These are phyloP conservation scores for Meredithiella fracta DNA, from an alignment of 2,329 filamentous ascomycete species.

Conservation along the genomic window DNA sequence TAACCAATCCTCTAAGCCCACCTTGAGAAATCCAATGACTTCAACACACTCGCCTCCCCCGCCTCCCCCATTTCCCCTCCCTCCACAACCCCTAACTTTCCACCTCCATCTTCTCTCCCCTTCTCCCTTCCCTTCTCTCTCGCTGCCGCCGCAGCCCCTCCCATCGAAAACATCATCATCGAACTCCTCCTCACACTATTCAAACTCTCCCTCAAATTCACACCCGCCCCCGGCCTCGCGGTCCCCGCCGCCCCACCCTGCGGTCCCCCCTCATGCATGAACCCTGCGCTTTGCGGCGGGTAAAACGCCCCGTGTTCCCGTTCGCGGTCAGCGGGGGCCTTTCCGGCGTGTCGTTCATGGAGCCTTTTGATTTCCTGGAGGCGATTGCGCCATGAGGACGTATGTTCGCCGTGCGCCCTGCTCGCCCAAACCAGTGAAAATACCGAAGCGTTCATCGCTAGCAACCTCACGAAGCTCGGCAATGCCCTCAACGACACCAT, in stretches of 20 bases:
- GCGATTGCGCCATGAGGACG: constrained; percentile 78
- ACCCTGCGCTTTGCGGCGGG: constrained; percentile 11
- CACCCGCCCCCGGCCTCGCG: constrained; percentile 14
- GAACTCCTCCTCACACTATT: constrained; percentile 44
- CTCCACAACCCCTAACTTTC: neutral
- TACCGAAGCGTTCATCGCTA: constrained; percentile 84
- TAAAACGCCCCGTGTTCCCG: constrained; percentile 17
- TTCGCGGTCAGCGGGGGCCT: constrained; percentile 16
- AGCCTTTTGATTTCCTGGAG: constrained; percentile 72
- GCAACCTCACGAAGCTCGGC: constrained; percentile 68
- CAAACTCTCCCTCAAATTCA: constrained; percentile 43
- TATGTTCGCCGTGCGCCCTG: constrained; percentile 60
- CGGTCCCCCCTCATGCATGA: constrained; percentile 7
- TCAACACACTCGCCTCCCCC: constrained; percentile 22
- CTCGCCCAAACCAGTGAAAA: constrained; percentile 83
- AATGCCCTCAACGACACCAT: constrained; percentile 71
- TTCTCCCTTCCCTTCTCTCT: constrained; percentile 34
- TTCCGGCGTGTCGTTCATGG: constrained; percentile 48
- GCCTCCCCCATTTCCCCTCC: constrained; percentile 25
- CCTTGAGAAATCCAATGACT: constrained; percentile 34
- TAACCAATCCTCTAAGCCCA: constrained; percentile 23
- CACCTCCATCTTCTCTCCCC: constrained; percentile 30
- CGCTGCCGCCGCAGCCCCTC: constrained; percentile 16
- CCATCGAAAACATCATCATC: constrained; percentile 46
- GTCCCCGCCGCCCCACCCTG: neutral